Conservation (phyloP, 345 rosid genomes). For the Tarenaya hassleriana region DNA sequence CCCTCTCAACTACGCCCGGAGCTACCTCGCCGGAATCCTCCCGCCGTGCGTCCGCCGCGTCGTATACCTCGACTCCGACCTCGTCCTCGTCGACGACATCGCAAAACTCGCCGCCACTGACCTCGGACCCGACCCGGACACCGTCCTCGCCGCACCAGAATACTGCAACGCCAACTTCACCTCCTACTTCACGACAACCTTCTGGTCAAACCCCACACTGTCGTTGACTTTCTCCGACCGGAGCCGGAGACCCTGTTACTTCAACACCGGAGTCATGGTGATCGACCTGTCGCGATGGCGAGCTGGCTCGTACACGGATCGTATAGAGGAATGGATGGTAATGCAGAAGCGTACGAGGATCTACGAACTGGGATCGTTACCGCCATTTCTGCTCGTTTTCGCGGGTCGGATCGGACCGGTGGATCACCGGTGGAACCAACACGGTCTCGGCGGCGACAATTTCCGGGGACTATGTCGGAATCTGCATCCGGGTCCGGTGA, state of each 20-base stretch:
- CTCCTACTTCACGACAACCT: slow-evolving; percentile 57
- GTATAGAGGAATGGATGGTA: slow-evolving; percentile 93
- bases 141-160: slow-evolving; percentile 86
- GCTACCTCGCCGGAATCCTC: slow-evolving; percentile 70
- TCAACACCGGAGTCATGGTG: slow-evolving; percentile 90
- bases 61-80: slow-evolving; percentile 87
- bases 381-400: slow-evolving; percentile 68
- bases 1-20: slow-evolving; percentile 83
- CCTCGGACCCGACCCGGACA: slow-evolving; percentile 39
- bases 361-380: slow-evolving; percentile 71
- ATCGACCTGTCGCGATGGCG: slow-evolving; percentile 85
- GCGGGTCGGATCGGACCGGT: slow-evolving; percentile 68
- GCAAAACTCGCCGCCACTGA: slow-evolving; percentile 61
- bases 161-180: slow-evolving; percentile 94
- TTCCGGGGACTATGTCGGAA: slow-evolving; percentile 52
- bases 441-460: slow-evolving; percentile 59
- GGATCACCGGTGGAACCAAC: slow-evolving; percentile 79
- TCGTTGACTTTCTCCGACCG: slow-evolving; percentile 52
- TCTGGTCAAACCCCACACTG: slow-evolving; percentile 69
- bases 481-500: slow-evolving; percentile 60
- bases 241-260: slow-evolving; percentile 55
- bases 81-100: slow-evolving; percentile 84
- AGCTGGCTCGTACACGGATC: slow-evolving; percentile 52
- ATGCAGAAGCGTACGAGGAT: slow-evolving; percentile 60
- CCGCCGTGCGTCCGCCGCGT: slow-evolving; percentile 71